phyloP scores from a whole-genome alignment of 2,329 filamentous ascomycete species.

The Colletotrichum magnum region DNA sequence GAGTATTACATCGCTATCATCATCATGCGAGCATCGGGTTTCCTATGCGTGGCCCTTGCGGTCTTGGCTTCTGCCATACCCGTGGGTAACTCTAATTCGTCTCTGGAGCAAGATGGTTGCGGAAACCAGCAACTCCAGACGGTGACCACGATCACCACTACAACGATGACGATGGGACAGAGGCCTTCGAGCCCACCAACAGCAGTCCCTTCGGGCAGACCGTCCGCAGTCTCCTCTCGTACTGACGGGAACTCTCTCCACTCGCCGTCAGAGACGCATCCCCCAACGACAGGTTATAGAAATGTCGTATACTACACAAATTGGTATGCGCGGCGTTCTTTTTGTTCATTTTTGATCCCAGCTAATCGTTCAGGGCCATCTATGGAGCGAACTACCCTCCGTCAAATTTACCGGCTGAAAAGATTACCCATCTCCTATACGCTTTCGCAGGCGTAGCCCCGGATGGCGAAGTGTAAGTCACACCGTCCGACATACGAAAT shows the following conservation, averaged over 20 bases:
- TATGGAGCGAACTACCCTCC: slow-evolving; percentile 69
- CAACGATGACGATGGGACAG: no score
- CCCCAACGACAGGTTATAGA: slow-evolving; percentile 32
- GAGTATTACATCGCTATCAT: no score
- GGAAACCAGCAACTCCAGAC: no score
- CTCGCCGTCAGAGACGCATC: neutral
- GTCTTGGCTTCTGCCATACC: no score
- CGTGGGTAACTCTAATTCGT: no score
- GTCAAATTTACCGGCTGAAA: slow-evolving; percentile 75
- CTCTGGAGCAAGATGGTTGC: no score
- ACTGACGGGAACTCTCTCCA: neutral
- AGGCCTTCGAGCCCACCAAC: no score
- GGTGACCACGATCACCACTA: no score
- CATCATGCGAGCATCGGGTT: no score
- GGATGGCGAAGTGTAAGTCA: slow-evolving; percentile 62
- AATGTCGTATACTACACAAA: slow-evolving; percentile 70
- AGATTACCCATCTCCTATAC: slow-evolving; percentile 82
- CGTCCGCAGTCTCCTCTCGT: no score
- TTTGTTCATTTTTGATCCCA: neutral
- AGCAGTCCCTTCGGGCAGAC: no score
- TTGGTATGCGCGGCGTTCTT: slow-evolving; percentile 56
- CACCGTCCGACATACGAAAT: slow-evolving; percentile 42
- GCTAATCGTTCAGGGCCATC: slow-evolving; percentile 52
- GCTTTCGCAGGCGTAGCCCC: slow-evolving; percentile 63
- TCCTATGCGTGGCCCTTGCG: no score